Evolutionary conservation across 345 rosid genomes (phyloP).

Genomic region (Combretum micranthum): DNA sequence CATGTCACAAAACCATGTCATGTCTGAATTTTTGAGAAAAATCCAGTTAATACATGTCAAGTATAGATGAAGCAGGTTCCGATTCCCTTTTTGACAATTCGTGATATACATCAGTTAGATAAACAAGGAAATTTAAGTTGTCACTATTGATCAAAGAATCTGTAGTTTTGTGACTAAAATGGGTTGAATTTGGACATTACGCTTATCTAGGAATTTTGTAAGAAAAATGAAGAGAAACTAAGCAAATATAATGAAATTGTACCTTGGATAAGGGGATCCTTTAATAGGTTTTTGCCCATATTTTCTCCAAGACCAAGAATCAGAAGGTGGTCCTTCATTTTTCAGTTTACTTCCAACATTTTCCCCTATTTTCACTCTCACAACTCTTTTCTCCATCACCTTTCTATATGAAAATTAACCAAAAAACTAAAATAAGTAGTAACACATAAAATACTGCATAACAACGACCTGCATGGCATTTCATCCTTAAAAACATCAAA

Average conservation of each 20-base stretch:
- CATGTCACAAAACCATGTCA: neutral
- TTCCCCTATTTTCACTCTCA: conserved; percentile 41
- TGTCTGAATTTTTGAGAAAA: neutral
- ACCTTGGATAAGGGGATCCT: conserved; percentile 73
- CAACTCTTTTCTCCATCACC: conserved; percentile 48
- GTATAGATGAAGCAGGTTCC: neutral
- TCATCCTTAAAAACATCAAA: neutral
- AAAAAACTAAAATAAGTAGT: too few relatives aligned
- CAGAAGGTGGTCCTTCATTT: conserved; percentile 60
- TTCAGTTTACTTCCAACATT: conserved; percentile 39
- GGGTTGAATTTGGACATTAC: too few relatives aligned
- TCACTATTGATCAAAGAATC: too few relatives aligned
- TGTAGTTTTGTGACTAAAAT: too few relatives aligned
- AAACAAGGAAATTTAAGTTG: too few relatives aligned
- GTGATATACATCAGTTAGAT: too few relatives aligned
- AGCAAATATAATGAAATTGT: neutral
- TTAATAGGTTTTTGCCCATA: conserved; percentile 72
- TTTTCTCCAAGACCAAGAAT: conserved; percentile 76
- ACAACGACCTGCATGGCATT: neutral
- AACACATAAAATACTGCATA: neutral
- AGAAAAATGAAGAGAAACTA: neutral
- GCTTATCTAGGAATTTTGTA: neutral
- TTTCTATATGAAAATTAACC: conserved; percentile 25
- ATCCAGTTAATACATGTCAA: neutral
- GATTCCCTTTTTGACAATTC: too few relatives aligned